Evolutionary conservation across 2,329 filamentous ascomycete species (phyloP).

Genomic region (Ceratocystis ficicola): DNA sequence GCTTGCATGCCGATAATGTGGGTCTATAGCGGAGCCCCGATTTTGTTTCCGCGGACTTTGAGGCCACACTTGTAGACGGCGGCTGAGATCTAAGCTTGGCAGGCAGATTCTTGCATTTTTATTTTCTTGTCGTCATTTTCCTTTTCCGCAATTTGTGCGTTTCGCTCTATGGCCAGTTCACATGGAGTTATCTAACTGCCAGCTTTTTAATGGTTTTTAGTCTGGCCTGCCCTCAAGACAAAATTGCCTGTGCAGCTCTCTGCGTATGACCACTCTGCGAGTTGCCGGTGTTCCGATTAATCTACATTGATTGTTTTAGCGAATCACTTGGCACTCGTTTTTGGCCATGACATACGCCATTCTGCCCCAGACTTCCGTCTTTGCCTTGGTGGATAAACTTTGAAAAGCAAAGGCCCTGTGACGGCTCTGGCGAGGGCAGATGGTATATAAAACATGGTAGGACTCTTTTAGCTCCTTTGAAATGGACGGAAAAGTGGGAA

Average conservation of each 20-base stretch:
- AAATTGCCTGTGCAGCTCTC: too few relatives aligned
- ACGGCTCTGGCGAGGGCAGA: background rate
- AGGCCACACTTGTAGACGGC: background rate
- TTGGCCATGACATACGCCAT: background rate
- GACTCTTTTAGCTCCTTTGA: background rate
- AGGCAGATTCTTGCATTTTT: background rate
- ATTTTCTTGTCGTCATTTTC: background rate
- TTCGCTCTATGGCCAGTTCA: too few relatives aligned
- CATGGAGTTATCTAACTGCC: too few relatives aligned
- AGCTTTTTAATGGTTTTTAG: too few relatives aligned
- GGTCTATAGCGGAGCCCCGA: background rate
- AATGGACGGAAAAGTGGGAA: background rate
- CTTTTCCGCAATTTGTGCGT: too few relatives aligned
- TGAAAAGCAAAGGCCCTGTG: background rate
- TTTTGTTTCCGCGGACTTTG: conserved; percentile 6
- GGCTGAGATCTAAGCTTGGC: background rate
- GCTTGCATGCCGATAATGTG: background rate
- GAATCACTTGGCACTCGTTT: background rate
- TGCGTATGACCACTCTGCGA: too few relatives aligned
- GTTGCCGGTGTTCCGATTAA: background rate
- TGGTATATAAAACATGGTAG: background rate
- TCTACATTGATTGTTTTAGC: background rate
- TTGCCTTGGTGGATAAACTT: conserved; percentile 3
- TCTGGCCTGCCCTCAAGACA: too few relatives aligned
- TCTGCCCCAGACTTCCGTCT: conserved; percentile 9